Evolutionary conservation across 2,329 filamentous ascomycete genomes (phyloP), one percentile per base, ranked within the genome.

Genomic region (Epicoccum nigrum): DNA sequence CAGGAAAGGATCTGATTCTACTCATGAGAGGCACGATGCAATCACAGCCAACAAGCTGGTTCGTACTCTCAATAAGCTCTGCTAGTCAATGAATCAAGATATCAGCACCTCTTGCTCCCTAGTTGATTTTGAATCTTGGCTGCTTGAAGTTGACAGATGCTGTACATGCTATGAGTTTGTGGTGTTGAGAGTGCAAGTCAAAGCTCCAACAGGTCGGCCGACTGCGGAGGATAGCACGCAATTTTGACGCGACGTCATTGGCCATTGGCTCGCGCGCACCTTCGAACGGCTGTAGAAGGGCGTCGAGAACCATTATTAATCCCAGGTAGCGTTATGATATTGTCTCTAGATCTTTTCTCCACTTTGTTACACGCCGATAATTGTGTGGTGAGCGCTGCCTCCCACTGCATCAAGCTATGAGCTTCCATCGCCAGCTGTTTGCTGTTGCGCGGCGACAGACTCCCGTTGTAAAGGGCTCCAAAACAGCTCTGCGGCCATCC

Each of bases 391-490:
- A 51, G 23, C 38, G 32, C 42, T 38, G 23, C 37, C n/a, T 17
- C 19, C 35, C 4, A 39, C n/a, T 35, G 4, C 7, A 34, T 28
- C n/a, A 42, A 42, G 53, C 48, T 42, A 73, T 72, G 69, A 73
- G 64, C 55, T 50, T 66, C 34, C 54, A 64, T 20, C 66, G 68
- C 54, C 68, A 61, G 25, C 35, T 71, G 28, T 51, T 68, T 35
- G 60, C 63, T 13, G 46, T 59, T 21, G 64, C 59, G 46, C 63
- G 62, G 19, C 59, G 60, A 50, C 51, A 58, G 17, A 44, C 55
- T 17, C 43, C 46, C 13, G 46, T 35, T 4, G 20, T 49, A 12
- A 48, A 50, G 16, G 46, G 32, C 47, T 49, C 57, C 32, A 33
- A 40, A 11, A 55, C 35, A 31, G 30, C 55, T 16, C 16, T 51